phyloP scores from a whole-genome alignment of 192 early-diverging fungal genomes.

The Mortierella hygrophila region DNA sequence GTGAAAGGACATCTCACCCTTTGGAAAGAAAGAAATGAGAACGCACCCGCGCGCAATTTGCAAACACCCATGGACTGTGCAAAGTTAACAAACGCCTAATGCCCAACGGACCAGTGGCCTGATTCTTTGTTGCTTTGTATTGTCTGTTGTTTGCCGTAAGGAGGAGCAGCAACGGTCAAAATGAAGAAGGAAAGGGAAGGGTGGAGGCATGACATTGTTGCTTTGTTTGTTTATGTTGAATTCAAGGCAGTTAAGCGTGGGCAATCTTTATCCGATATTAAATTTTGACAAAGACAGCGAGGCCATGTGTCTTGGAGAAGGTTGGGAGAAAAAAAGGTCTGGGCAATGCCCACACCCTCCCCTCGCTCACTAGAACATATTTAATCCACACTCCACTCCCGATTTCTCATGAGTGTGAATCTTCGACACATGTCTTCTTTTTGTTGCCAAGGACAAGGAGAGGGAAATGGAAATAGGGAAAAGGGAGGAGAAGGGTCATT shows the following conservation, averaged over 20 bases:
- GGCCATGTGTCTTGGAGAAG: background rate
- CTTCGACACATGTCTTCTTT: background rate
- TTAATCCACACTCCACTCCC: background rate
- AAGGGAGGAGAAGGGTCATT: background rate
- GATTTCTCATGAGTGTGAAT: background rate
- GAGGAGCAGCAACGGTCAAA: background rate
- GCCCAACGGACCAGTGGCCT: background rate
- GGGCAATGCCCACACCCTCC: background rate
- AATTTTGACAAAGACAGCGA: background rate
- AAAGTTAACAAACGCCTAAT: background rate
- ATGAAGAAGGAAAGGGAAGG: background rate
- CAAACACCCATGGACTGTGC: background rate
- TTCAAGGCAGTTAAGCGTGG: background rate
- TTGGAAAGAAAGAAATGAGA: background rate
- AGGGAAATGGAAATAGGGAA: background rate
- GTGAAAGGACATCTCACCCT: background rate
- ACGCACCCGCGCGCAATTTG: background rate
- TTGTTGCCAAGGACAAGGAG: background rate
- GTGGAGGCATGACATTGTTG: background rate
- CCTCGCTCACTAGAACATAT: background rate
- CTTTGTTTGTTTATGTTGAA: background rate
- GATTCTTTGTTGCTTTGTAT: background rate
- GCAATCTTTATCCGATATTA: conserved; percentile 12
- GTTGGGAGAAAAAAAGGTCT: background rate
- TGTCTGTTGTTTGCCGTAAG: background rate